A percentile compares a stretch with the other conserved stretches of the same genome.
Evolutionary conservation across 176 grass and related monocot genomes (phyloP).

Genomic region (Sorghum bicolor): Sorghum_bicolor_NCBIv3 NC_012870.2:17457001-17457500

Average conservation of each 20-base stretch:
- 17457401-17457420: neutral
- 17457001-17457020: neutral
- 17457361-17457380: neutral
- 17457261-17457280: neutral
- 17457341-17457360: neutral
- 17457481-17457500: too few relatives aligned
- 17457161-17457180: neutral
- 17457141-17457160: neutral
- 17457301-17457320: neutral
- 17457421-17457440: neutral
- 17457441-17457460: neutral
- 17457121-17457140: slow-evolving; percentile 19
- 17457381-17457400: neutral
- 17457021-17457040: slow-evolving; percentile 80
- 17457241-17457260: neutral
- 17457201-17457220: neutral
- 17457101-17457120: slow-evolving; percentile 90
- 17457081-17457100: slow-evolving; percentile 65
- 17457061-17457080: slow-evolving; percentile 74
- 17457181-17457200: neutral
- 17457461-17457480: neutral
- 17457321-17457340: neutral
- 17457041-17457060: slow-evolving; percentile 79
- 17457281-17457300: neutral
- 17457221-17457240: neutral